These are phyloP conservation scores for Capsella bursapastoris DNA, from an alignment of 345 rosid species.

Conservation along the genomic window DNA sequence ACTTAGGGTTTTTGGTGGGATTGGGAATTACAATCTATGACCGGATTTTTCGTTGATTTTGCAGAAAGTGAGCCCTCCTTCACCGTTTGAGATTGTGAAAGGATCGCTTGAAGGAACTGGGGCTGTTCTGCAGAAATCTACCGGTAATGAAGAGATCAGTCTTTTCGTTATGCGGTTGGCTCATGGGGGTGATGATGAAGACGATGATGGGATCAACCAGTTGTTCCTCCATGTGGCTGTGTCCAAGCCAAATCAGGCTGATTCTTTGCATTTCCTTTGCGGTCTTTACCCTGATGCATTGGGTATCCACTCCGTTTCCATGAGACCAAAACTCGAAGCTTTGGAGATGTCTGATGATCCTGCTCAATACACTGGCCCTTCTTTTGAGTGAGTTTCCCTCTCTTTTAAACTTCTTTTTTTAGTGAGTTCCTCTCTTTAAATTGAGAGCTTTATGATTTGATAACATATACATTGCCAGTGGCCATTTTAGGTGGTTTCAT, in stretches of 20 bases:
- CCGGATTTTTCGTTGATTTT: conserved; percentile 9
- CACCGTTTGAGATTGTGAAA: conserved; percentile 64
- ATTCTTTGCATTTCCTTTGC: conserved; percentile 80
- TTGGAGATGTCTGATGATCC: conserved; percentile 49
- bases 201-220: conserved; percentile 75
- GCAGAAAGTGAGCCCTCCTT: conserved; percentile 88
- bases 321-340: conserved; percentile 67
- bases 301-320: conserved; percentile 85
- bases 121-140: conserved; percentile 69
- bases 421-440: conserved; percentile 48
- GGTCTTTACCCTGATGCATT: conserved; percentile 93
- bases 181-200: conserved; percentile 57
- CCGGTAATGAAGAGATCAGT: conserved; percentile 72
- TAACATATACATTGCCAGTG: not conserved
- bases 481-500: not conserved
- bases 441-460: not conserved
- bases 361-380: conserved; percentile 71
- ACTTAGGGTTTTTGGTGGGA: conserved; percentile 15
- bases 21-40: conserved; percentile 6
- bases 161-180: conserved; percentile 70
- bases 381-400: conserved; percentile 64
- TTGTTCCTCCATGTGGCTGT: conserved; percentile 85
- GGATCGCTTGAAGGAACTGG: conserved; percentile 73
- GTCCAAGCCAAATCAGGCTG: conserved; percentile 67
- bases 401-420: conserved; percentile 41